A percentile compares a stretch with the other conserved stretches of the same genome.
Conservation (phyloP, 2,329 filamentous ascomycete species). For the Pestalotiopsis sp. region DNA sequence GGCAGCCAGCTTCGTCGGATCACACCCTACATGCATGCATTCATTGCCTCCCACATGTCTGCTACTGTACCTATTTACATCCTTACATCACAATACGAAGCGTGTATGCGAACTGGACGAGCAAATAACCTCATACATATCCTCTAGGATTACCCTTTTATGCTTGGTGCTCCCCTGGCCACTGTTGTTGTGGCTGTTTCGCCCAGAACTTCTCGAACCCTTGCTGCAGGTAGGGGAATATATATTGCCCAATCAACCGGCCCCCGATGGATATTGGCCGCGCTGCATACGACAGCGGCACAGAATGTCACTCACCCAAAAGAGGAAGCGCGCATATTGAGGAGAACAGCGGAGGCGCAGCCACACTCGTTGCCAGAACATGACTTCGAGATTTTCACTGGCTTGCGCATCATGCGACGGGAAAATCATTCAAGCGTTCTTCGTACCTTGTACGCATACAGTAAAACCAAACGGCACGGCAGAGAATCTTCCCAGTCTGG, state of each 20-base stretch:
- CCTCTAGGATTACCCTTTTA: neutral
- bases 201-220: neutral
- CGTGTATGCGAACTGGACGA: neutral
- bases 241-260: neutral
- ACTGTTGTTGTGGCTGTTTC: neutral
- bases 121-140: neutral
- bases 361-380: neutral
- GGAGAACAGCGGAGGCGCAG: neutral
- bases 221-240: neutral
- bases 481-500: no score
- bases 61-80: no score
- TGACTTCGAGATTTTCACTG: no score
- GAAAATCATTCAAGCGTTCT: no score
- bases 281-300: neutral
- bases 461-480: no score
- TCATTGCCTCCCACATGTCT: no score
- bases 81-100: neutral
- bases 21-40: neutral
- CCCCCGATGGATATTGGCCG: neutral
- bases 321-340: neutral
- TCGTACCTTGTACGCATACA: no score
- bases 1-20: neutral
- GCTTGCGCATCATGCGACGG: no score
- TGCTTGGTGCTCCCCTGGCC: no score
- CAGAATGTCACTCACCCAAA: neutral